Evolutionary conservation across 192 early-diverging fungal species (phyloP).

Genomic region (Rhizophlyctis rosea): DNA sequence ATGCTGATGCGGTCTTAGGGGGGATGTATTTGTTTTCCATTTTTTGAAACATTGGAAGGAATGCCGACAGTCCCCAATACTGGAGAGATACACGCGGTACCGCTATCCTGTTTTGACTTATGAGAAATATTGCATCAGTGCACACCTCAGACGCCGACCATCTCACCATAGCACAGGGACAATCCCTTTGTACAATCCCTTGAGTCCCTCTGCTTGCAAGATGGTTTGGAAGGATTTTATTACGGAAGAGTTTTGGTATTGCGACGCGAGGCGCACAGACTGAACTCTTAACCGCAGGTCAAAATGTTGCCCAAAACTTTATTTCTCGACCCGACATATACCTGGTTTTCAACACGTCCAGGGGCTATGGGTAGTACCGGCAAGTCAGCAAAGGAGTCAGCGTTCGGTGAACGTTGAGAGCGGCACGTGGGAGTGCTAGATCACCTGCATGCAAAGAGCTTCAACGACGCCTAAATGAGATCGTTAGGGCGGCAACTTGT

Average conservation of each 20-base stretch:
- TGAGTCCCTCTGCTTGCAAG: neutral
- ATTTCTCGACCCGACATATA: neutral
- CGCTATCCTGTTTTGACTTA: neutral
- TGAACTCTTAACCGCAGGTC: no score
- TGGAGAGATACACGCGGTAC: neutral
- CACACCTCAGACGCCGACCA: neutral
- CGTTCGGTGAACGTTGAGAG: no score
- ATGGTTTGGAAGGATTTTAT: neutral
- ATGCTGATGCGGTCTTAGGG: neutral
- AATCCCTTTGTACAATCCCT: neutral
- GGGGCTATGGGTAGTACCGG: no score
- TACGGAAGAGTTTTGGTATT: neutral
- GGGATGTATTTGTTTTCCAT: neutral
- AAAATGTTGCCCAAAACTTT: no score
- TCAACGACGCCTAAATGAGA: neutral
- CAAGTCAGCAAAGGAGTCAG: no score
- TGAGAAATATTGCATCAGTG: neutral
- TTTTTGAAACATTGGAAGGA: neutral
- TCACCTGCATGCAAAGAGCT: neutral
- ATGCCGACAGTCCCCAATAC: neutral
- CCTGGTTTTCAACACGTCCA: slow-evolving; percentile 1
- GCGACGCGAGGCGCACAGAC: neutral
- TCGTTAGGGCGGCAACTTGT: neutral
- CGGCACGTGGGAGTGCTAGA: no score
- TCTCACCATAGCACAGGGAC: neutral